Conservation (phyloP, 805 yeast genomes). For the Candida succiphila region DNA sequence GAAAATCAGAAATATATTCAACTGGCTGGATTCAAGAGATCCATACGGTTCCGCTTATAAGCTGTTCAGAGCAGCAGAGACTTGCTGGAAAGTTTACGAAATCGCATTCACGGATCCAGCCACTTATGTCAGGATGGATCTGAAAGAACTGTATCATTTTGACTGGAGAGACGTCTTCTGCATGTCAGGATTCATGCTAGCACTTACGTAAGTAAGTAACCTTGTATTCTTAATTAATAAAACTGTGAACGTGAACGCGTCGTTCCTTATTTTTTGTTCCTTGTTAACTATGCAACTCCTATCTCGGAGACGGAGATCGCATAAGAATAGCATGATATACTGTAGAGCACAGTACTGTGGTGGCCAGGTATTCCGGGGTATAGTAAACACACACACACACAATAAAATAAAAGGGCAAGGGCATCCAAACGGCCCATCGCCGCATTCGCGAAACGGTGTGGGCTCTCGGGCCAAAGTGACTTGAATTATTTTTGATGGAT, state of each 20-base stretch:
- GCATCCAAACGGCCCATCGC: too few relatives aligned
- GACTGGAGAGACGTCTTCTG: slow-evolving; percentile 21
- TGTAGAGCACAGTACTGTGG: too few relatives aligned
- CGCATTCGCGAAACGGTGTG: too few relatives aligned
- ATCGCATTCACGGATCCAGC: slow-evolving; percentile 6
- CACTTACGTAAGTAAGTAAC: slow-evolving; percentile 12
- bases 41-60: slow-evolving; percentile 17
- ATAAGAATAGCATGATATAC: too few relatives aligned
- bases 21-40: slow-evolving; percentile 14
- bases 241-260: background rate
- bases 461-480: too few relatives aligned
- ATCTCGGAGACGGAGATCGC: too few relatives aligned
- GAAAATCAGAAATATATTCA: slow-evolving; percentile 10
- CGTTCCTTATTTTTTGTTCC: too few relatives aligned
- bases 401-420: too few relatives aligned
- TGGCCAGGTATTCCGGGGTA: too few relatives aligned
- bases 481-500: too few relatives aligned
- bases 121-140: background rate
- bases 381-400: too few relatives aligned
- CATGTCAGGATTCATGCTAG: slow-evolving; percentile 13
- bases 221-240: background rate
- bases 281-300: too few relatives aligned
- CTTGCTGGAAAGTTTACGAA: slow-evolving; percentile 21
- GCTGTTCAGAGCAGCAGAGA: slow-evolving; percentile 14
- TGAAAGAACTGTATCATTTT: slow-evolving; percentile 1